Evolutionary conservation across 768 basidiomycete genomes (phyloP).

Genomic region (Russula ochroleuca): DNA sequence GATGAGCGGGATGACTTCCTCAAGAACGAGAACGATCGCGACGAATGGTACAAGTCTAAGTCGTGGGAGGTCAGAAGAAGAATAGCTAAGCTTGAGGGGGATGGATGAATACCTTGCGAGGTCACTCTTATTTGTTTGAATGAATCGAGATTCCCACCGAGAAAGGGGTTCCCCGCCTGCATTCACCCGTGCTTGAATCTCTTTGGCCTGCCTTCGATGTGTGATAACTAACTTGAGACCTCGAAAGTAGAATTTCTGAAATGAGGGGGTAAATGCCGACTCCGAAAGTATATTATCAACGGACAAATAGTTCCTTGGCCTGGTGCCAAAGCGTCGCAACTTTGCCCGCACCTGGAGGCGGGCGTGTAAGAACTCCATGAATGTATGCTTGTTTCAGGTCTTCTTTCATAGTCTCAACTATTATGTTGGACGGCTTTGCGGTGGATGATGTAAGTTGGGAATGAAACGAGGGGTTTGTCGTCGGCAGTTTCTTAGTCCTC

Average conservation of each 20-base stretch:
- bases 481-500: constrained; percentile 20
- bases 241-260: constrained; percentile 75
- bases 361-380: constrained; percentile 64
- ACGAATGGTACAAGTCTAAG: constrained; percentile 51
- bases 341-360: constrained; percentile 57
- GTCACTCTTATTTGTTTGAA: too few species aligned
- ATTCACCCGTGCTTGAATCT: constrained; percentile 53
- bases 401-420: constrained; percentile 52
- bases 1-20: constrained; percentile 78
- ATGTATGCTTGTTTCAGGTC: constrained; percentile 62
- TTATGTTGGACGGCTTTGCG: constrained; percentile 19
- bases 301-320: constrained; percentile 44
- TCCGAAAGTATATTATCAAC: constrained; percentile 24
- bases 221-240: constrained; percentile 69
- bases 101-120: too few species aligned
- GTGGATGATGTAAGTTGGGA: constrained; percentile 18
- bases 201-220: constrained; percentile 51
- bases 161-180: constrained; percentile 60
- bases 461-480: constrained; percentile 28
- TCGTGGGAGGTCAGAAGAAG: too few species aligned
- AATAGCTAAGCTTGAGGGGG: constrained; percentile 38
- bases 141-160: constrained; percentile 50
- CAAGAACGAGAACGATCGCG: constrained; percentile 64
- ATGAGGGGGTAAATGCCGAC: constrained; percentile 7
- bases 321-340: constrained; percentile 49